phyloP scores from a whole-genome alignment of 805 yeast species.

The Kregervanrija delftensis region DNA sequence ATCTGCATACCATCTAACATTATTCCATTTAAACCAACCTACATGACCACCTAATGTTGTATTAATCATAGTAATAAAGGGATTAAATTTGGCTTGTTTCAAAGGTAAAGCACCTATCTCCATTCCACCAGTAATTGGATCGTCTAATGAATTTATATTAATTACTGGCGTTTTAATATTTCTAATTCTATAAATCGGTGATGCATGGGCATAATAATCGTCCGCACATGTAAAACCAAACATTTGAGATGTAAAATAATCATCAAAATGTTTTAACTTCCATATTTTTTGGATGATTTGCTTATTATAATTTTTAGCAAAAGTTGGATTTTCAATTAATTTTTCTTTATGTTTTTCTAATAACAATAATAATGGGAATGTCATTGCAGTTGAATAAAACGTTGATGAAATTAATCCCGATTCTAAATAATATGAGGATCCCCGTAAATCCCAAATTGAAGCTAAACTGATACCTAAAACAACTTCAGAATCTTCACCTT shows the following conservation, averaged over 20 bases:
- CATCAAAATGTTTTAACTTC: slow-evolving; percentile 54
- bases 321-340: slow-evolving; percentile 26
- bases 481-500: slow-evolving; percentile 38
- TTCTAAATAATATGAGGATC: slow-evolving; percentile 39
- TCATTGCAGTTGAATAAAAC: slow-evolving; percentile 46
- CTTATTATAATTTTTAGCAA: slow-evolving; percentile 15
- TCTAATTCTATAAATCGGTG: slow-evolving; percentile 46
- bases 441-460: slow-evolving; percentile 67
- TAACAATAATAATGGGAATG: slow-evolving; percentile 37
- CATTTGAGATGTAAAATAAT: slow-evolving; percentile 53
- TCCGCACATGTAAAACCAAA: slow-evolving; percentile 58
- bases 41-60: slow-evolving; percentile 76
- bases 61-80: slow-evolving; percentile 49
- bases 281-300: slow-evolving; percentile 14
- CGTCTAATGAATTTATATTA: slow-evolving; percentile 61
- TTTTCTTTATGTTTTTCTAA: slow-evolving; percentile 35
- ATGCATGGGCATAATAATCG: slow-evolving; percentile 60
- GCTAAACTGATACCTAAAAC: slow-evolving; percentile 56
- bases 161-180: slow-evolving; percentile 57
- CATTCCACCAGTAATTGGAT: slow-evolving; percentile 56
- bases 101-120: slow-evolving; percentile 40
- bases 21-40: slow-evolving; percentile 62
- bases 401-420: slow-evolving; percentile 34
- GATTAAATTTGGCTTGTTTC: slow-evolving; percentile 45
- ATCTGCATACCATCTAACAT: slow-evolving; percentile 59